Base-by-base conservation (phyloP, 2,329 filamentous ascomycete genomes). In the Fusarium beomiforme region DNA sequence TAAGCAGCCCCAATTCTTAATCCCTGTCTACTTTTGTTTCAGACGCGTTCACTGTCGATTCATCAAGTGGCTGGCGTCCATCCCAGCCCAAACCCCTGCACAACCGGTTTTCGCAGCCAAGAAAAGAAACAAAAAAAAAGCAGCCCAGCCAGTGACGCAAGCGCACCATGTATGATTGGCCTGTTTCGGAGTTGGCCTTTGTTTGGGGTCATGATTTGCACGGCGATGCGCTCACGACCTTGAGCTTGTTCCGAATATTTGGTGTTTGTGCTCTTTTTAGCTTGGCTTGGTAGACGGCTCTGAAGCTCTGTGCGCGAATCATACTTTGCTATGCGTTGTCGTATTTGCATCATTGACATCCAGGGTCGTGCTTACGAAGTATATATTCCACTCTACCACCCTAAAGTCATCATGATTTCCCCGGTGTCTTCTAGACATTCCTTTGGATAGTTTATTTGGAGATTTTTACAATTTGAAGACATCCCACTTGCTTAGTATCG, bases 121-220 rank as follows among this genome's bases (percentile, higher is more conserved):
- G 63, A 66, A 66, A 66, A 63, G 64, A 67, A 56, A 67, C 64
- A 44, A 24, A 44, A 33, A 44, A 33, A 23, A 31, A 57, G 33
- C 34, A 57, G 29, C 10, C 19, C 42, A n/a, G 24, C 34, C 56
- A 67, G 70, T 71, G 69, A 71, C 69, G 69, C 69, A 71, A 71
- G 69, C 69, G 69, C 69, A 43, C 47, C 8, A 17, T 19, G 21
- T 29, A 37, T 63, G 63, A 70, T 67, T 64, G 54, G 64, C 8
- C 24, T 29, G 39, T 59, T 59, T 46, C 46, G 39, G 44, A 53
- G 34, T 26, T 24, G 61, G 24, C 44, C 70, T 63, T 59, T 70
- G 57, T 70, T 72, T 68, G 39, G 64, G 70, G 69, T 16, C 62
- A 72, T 72, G 70, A 72, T 72, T 72, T 72, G 70, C 70, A 64